These are phyloP conservation scores for Boletus patriciae DNA, from an alignment of 768 basidiomycete species.

Conservation along the genomic window DNA sequence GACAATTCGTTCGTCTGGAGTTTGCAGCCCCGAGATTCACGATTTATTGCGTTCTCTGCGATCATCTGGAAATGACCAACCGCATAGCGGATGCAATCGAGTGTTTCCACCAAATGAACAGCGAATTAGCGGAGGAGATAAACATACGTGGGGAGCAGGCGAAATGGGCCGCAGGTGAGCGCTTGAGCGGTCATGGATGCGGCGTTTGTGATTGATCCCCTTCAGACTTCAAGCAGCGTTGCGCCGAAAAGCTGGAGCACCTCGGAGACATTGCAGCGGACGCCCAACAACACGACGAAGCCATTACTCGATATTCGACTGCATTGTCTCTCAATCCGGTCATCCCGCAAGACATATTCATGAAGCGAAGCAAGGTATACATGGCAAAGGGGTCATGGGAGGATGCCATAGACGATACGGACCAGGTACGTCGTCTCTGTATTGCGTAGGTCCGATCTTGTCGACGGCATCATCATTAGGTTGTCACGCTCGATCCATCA, in stretches of 20 bases:
- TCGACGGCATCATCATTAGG: not conserved
- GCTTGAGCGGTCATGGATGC: no score
- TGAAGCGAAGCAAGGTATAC: not conserved
- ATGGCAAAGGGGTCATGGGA: not conserved
- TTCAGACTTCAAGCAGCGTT: not conserved
- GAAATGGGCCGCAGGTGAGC: not conserved
- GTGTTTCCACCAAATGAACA: not conserved
- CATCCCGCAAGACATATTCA: not conserved
- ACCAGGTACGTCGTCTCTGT: not conserved
- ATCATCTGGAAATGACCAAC: not conserved
- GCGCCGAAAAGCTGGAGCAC: not conserved
- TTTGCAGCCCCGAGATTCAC: not conserved
- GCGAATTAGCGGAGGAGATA: not conserved
- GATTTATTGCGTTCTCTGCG: not conserved
- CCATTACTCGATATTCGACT: not conserved
- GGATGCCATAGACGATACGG: not conserved
- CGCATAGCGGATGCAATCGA: not conserved
- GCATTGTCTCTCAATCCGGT: not conserved
- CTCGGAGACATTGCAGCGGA: not conserved
- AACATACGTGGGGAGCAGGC: not conserved
- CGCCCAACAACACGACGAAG: not conserved
- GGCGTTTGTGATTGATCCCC: not conserved
- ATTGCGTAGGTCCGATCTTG: no score
- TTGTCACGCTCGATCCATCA: not conserved
- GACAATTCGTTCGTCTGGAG: not conserved